These are phyloP conservation scores for Grosmannia penicillata DNA, from an alignment of 2,329 filamentous ascomycete species.

Conservation along the genomic window DNA sequence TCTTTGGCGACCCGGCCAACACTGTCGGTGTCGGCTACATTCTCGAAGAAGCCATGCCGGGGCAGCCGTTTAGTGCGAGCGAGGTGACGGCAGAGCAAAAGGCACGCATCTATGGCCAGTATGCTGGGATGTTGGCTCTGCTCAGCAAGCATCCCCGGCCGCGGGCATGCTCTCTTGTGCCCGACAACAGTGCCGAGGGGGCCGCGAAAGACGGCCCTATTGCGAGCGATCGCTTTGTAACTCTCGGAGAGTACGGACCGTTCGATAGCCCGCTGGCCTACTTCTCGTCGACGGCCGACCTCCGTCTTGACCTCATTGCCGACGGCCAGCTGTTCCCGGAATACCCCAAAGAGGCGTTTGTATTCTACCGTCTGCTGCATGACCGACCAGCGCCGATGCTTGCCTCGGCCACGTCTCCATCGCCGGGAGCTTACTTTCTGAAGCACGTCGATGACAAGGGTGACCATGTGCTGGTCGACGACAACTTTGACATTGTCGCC, in stretches of 20 bases:
- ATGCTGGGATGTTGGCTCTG: slow-evolving; percentile 1
- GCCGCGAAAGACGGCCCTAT: background rate
- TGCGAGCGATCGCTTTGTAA: slow-evolving; percentile 1
- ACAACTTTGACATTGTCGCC: background rate
- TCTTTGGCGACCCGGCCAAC: background rate
- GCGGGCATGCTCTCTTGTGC: slow-evolving; percentile 1
- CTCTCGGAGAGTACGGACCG: background rate
- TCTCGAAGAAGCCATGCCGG: slow-evolving; percentile 4
- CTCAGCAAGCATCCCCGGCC: background rate
- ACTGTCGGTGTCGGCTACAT: slow-evolving; percentile 3
- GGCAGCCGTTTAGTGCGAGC: background rate
- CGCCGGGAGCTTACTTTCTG: background rate
- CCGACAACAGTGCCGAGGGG: background rate
- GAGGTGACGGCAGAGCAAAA: slow-evolving; percentile 1
- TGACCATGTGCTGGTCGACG: background rate
- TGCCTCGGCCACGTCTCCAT: background rate
- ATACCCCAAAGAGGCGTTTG: background rate
- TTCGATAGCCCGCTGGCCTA: background rate
- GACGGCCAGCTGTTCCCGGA: background rate
- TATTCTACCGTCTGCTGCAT: background rate
- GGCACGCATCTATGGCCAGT: slow-evolving; percentile 2
- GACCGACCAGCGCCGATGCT: background rate
- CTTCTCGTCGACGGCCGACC: background rate
- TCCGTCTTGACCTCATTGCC: background rate
- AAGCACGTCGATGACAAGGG: slow-evolving; percentile 3